Evolutionary conservation across 352 stramenopile genomes (phyloP), one percentile per base, ranked within the genome.

Genomic region (Elongisporangium undulatum): DNA sequence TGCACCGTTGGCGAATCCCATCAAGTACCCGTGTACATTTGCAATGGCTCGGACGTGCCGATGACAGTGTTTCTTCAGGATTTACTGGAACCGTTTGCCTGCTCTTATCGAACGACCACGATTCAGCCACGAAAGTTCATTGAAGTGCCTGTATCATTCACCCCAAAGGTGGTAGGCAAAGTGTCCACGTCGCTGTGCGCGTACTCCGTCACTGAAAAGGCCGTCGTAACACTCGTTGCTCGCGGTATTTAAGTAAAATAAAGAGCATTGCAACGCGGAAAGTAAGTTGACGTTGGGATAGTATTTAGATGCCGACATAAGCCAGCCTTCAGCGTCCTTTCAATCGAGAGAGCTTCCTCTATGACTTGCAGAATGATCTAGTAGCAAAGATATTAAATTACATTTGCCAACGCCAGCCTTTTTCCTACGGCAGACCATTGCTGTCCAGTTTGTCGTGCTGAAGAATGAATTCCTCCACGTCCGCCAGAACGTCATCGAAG

Each of bases 61-160:
- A 91, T 93, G 77, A 93, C 86, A 3, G 86, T 95, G 17, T 92
- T 95, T 58, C 64, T 95, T 52, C 84, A 94, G 62, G 73, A 83
- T 39, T 62, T 95, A 4, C 77, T 85, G 54, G 78, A 88, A 9
- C 86, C 86, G 4, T 95, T 93, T 55, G 83, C 75, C 29, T 93
- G 84, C 59, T 60, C 51, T 13, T 94, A 93, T 66, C 68, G 79
- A 51, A 86, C 82, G 29, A 90, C 82, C 1, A 94, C 84, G 12
- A 80, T 95, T n/a, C 77, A 89, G 49, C 71, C 84, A 50, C 72
- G 79, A 19, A 94, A 93, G 63, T 95, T 93, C 61, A 93, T 95
- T 51, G 82, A 93, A 58, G 75, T 95, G 3, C 76, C 84, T 19
- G 74, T 95, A 23, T 75, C 66, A 1, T 95, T 92, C 61, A 85